Evolutionary conservation across 805 yeast species (phyloP).

Genomic region (Lachancea quebecensis): DNA sequence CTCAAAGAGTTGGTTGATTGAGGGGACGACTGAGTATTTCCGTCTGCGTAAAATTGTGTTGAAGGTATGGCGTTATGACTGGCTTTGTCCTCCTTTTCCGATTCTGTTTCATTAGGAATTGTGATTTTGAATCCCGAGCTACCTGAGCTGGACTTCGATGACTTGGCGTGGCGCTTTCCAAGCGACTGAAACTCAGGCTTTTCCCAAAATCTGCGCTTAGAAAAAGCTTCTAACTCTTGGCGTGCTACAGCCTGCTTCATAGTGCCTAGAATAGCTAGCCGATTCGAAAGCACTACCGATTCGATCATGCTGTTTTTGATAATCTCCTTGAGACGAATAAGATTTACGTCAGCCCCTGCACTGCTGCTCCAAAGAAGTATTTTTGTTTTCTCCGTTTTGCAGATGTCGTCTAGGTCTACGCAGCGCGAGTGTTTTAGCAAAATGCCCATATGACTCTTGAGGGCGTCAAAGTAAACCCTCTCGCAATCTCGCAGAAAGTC

Average conservation of each 20-base stretch:
- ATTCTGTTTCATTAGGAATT: neutral
- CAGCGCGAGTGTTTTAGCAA: constrained; percentile 10
- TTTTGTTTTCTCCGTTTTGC: neutral
- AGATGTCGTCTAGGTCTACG: constrained; percentile 4
- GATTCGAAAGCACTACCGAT: neutral
- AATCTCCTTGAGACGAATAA: neutral
- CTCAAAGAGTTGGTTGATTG: neutral
- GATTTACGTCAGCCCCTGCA: neutral
- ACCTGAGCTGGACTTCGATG: neutral
- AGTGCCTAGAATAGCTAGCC: neutral
- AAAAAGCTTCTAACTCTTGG: neutral
- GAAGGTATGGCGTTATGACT: neutral
- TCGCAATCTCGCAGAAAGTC: constrained; percentile 18
- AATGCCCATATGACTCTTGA: constrained; percentile 14
- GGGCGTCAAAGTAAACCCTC: constrained; percentile 13
- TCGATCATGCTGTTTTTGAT: neutral
- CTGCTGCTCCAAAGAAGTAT: constrained; percentile 7
- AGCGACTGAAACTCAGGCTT: constrained; percentile 3
- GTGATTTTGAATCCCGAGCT: constrained; percentile 1
- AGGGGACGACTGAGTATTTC: neutral
- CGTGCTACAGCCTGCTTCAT: neutral
- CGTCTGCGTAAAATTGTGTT: neutral
- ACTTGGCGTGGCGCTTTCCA: neutral
- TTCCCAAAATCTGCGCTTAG: constrained; percentile 1
- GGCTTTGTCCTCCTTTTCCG: neutral